Evolutionary conservation across 805 yeast species (phyloP), one percentile per base, ranked within the genome.

Genomic region (Monosporozyma siamensis): DNA sequence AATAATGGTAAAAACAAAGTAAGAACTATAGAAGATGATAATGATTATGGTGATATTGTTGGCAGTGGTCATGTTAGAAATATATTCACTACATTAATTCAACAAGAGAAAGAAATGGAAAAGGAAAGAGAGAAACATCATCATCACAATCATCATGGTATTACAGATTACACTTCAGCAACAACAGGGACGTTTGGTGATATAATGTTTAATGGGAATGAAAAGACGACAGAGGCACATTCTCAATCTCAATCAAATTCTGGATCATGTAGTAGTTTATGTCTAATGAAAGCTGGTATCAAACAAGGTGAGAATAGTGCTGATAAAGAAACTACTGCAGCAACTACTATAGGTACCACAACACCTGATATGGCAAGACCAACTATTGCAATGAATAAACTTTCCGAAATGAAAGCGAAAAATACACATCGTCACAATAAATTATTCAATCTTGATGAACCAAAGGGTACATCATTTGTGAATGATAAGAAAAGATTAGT

Each of bases 151-250:
- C 47, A 34, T 9, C 46, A 43, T 38, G 39, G n/a, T 22, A 29
- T 34, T 15, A 39, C 44, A 4, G 61, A 56, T 44, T 52, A 46
- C 34, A 55, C 61, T 2, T 50, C 59, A n/a, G 56, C 63, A 1
- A 25, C 52, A 1, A 48, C 58, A 12, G 64, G 63, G 4, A 52
- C 51, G 44, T 59, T 56, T 38, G 51, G 58, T 26, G 56, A 54
- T 12, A 48, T 53, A 29, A 49, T 59, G 49, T 56, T 58, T 35
- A 45, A 48, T 7, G 39, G 35, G 15, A 34, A 30, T 21, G 17
- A 39, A 12, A 27, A 17, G n/a, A n/a, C n/a, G n/a, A n/a, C n/a
- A 11, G 25, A 39, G 18, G 34, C 17, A 22, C 15, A 12, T 14
- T 10, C 23, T 15, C 12, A 30, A 15, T 30, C 35, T 4, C 35